Evolutionary conservation across 2,329 filamentous ascomycete species (phyloP), one percentile per base, ranked within the genome.

Genomic region (Graphilbum sp.): DNA sequence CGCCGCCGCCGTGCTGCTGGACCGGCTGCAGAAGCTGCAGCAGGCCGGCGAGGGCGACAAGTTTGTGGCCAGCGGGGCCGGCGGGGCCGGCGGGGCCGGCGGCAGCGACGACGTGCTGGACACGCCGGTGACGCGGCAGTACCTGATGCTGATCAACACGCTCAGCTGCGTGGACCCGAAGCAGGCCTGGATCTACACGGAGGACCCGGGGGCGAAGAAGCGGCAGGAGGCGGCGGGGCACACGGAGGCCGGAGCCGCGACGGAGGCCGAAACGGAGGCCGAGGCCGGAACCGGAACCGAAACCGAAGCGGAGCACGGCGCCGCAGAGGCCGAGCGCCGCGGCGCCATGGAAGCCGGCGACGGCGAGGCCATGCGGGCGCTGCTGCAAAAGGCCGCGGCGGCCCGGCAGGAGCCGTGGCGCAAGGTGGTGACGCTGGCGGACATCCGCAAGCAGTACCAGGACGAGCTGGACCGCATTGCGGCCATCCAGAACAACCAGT

Each of bases 91-190:
- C 32, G 29, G 8, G 27, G 21, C 12, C 20, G 47, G 43, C n/a
- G 50, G 45, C 2, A 61, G 61, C 4, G 67, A 67, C 16, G 73
- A 77, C 43, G 63, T 65, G 4, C 60, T 75, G 11, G 74, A 79
- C 47, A 79, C 74, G 0, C 65, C 67, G 1, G 67, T 82, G 24
- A 75, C 79, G 34, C 73, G 81, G 47, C 79, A 84, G 50, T 90
- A 93, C 50, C 63, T 96, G n/a, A 69, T 86, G 43, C 70, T 98
- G 33, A 93, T 98, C 61, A 98, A 98, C 54, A 79, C 85, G 1
- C 65, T 98, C 43, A 84, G 81, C 46, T 94, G 85, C 45, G 85
- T 95, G 31, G 75, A 82, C 35, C 65, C 76, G 41, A 75, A 83
- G 44, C 81, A 94, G 50, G 79, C 79, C 2, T 98, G 92, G 72